phyloP scores from a whole-genome alignment of 2,329 filamentous ascomycete genomes.

The Fusarium sp. region DNA sequence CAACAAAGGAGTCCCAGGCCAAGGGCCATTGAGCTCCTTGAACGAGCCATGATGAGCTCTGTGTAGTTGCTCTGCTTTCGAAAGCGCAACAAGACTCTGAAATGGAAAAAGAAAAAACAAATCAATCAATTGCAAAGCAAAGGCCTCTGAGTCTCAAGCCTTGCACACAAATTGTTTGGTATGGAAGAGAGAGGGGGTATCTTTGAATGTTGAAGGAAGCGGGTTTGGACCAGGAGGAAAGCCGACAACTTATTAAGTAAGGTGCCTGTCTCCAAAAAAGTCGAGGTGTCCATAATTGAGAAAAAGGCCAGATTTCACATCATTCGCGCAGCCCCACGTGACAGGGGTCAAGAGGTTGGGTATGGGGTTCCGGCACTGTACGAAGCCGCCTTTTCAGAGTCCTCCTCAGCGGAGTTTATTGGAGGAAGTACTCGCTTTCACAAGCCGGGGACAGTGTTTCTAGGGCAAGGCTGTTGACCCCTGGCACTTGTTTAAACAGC shows the following conservation, averaged over 20 bases:
- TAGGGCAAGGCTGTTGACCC: conserved; percentile 34
- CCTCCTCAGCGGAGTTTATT: background rate
- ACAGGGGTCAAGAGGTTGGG: conserved; percentile 46
- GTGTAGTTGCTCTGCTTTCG: conserved; percentile 36
- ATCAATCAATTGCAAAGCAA: conserved; percentile 41
- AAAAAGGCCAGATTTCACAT: conserved; percentile 60
- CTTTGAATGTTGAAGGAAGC: conserved; percentile 47
- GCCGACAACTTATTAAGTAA: conserved; percentile 53
- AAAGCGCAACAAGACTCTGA: conserved; percentile 40
- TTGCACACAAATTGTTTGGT: conserved; percentile 48
- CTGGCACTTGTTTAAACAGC: conserved; percentile 27
- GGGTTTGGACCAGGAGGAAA: conserved; percentile 47
- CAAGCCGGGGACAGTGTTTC: conserved; percentile 34
- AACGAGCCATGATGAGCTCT: conserved; percentile 63
- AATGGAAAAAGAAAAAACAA: conserved; percentile 41
- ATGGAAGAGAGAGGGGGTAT: conserved; percentile 47
- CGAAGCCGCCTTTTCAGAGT: conserved; percentile 27
- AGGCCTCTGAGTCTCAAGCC: conserved; percentile 48
- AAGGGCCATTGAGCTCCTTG: conserved; percentile 77
- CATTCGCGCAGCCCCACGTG: conserved; percentile 48
- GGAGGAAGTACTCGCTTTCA: background rate
- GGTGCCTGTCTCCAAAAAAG: conserved; percentile 49
- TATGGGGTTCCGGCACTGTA: conserved; percentile 36
- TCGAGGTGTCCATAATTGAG: conserved; percentile 57
- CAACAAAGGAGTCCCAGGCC: conserved; percentile 92